Evolutionary conservation across 139 green algal species (phyloP), one percentile per base, ranked within the genome.

Genomic region (Eudorina sp.): DNA sequence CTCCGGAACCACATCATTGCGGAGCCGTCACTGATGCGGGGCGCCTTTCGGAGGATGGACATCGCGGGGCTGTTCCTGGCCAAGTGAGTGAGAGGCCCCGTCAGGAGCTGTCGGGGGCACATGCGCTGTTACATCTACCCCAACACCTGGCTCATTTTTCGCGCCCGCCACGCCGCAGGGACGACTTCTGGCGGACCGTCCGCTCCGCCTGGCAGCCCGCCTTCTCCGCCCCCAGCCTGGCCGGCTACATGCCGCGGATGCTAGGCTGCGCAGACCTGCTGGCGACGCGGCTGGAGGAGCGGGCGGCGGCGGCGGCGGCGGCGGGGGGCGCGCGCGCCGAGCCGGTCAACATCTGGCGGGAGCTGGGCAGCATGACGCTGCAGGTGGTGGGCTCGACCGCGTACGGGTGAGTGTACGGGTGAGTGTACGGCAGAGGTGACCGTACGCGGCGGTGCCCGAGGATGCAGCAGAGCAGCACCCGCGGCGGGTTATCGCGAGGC

Each of bases 331-430:
- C 90, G 19, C 88, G 92, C 0, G 90, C 29, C 55, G 60, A 31
- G 43, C 55, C 46, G 3, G 88, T 95, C 21, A 88, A 95, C 60
- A 90, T 95, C 0, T 92, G 83, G 73, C 31, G 85, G n/a, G 62
- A 87, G 77, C 83, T 95, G 36, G 92, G 92, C 48, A 46, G 53
- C 45, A 93, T 95, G 89, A 95, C 93, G 45, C 74, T 95, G 85
- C 73, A 92, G 19, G 90, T 95, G 41, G 92, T 95, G 76, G 93
- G 93, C 23, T 91, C 89, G 31, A 94, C 90, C 31, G 92, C 91
- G 27, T 96, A 93, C 80, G 93, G 93, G 93, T 95, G 74, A 84
- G 91, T 62, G 13, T n/a, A n/a, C n/a, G n/a, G n/a, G n/a, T n/a
- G n/a, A 55, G 40, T 6, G 48, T 34, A 46, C 73, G 43, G 73